Base-by-base conservation (phyloP, 441 rosid genomes). In the Jatropha podagrica region DNA sequence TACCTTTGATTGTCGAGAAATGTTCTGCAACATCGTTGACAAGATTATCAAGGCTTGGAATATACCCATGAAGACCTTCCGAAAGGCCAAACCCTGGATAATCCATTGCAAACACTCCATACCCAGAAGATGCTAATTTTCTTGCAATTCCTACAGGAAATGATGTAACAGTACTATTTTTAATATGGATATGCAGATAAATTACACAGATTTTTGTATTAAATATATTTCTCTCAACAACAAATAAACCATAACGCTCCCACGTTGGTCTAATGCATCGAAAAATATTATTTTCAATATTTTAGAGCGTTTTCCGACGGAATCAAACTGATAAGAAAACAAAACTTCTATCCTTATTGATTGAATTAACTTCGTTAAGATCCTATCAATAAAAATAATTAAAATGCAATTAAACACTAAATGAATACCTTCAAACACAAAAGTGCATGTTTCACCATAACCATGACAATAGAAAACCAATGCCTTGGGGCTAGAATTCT, bases 71-170 rank as follows among this genome's bases (percentile, higher is more conserved):
- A 66, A 91, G 87, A 64, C 97, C 97, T 74, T 91, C 95, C 0
- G 98, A 95, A 62, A 95, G 91, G 11, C 99, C 99, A 77, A 93
- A 91, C 65, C 97, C 99, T 0, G 98, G 99, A 77, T 91, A 95
- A 80, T 93, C 99, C 96, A 95, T 87, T 40, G 99, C 97, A 55
- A 90, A 90, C 55, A 93, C 96, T 69, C 93, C 97, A 73, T 88
- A 95, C 48, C 99, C 99, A 6, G 84, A 73, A 38, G 77, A 86
- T 42, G 95, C 95, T 84, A 93, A 77, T 76, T 87, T 89, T 77
- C 93, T 85, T 3, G 97, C 97, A 78, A 88, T 83, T 76, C 99
- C 99, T 93, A 86, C 27, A 59, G 26, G 3, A 23, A 10, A 26
- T 2, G 17, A 48, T 13, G 14, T 10, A 48, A 48, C 14, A 48